These are phyloP conservation scores for Allium sativum DNA, from an alignment of 106 monocot species.

Conservation along the genomic window DNA sequence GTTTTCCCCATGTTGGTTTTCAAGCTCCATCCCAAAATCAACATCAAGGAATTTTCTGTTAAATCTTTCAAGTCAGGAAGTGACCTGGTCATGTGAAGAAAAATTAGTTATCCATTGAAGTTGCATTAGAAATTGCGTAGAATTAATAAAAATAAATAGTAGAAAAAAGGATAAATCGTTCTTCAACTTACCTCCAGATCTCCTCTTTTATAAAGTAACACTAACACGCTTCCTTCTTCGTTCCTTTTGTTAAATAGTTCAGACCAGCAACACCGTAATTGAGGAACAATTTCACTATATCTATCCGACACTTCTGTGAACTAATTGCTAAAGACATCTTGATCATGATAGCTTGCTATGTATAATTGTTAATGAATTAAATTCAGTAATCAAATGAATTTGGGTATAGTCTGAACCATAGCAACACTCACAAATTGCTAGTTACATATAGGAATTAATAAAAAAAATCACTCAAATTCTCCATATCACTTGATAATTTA, in stretches of 20 bases:
- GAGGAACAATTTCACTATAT: too few species aligned
- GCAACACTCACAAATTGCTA: too few species aligned
- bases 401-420: too few species aligned
- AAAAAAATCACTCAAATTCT: too few species aligned
- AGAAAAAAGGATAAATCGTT: neutral
- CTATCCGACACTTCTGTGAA: too few species aligned
- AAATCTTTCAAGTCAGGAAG: slow-evolving; percentile 58
- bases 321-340: too few species aligned
- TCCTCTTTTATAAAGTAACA: slow-evolving; percentile 89
- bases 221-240: slow-evolving; percentile 31
- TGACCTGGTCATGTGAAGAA: slow-evolving; percentile 39
- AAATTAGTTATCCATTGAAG: neutral
- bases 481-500: too few species aligned
- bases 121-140: neutral
- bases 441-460: too few species aligned
- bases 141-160: too few species aligned
- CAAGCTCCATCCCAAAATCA: slow-evolving; percentile 80
- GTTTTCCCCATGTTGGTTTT: slow-evolving; percentile 89
- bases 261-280: slow-evolving; percentile 81
- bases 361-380: too few species aligned
- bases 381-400: too few species aligned
- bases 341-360: too few species aligned
- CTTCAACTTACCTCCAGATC: slow-evolving; percentile 69
- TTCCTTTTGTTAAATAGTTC: slow-evolving; percentile 37
- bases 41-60: slow-evolving; percentile 71